phyloP scores from a whole-genome alignment of 2,329 filamentous ascomycete species.

The Aspergillus latus region DNA sequence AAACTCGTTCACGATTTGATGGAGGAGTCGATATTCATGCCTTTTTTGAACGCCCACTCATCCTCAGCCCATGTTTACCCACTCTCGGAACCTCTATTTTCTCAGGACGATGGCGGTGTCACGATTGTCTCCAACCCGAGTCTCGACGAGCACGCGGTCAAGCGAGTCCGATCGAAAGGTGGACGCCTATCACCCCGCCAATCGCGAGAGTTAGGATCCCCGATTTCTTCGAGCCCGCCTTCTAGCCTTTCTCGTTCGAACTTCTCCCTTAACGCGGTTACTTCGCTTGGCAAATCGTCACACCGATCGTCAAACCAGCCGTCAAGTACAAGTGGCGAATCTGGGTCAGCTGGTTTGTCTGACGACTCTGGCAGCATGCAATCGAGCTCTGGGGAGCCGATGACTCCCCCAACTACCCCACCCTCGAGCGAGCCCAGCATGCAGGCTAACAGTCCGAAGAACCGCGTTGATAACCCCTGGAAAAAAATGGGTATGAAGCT shows the following conservation, averaged over 20 bases:
- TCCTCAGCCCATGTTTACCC: slow-evolving; percentile 49
- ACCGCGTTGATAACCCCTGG: slow-evolving; percentile 50
- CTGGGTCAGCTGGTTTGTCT: slow-evolving; percentile 39
- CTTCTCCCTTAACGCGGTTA: slow-evolving; percentile 33
- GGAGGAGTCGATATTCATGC: slow-evolving; percentile 92
- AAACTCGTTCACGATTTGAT: slow-evolving; percentile 91
- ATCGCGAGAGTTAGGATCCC: slow-evolving; percentile 33
- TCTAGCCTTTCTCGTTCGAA: slow-evolving; percentile 31
- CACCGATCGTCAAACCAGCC: slow-evolving; percentile 38
- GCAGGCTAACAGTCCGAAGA: slow-evolving; percentile 39
- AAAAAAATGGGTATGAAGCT: slow-evolving; percentile 55
- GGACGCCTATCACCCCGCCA: slow-evolving; percentile 34
- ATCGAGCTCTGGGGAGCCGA: slow-evolving; percentile 45
- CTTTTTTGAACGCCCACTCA: slow-evolving; percentile 74
- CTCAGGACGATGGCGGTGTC: slow-evolving; percentile 38
- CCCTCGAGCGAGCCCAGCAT: slow-evolving; percentile 45
- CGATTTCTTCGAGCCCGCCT: slow-evolving; percentile 24
- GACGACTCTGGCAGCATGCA: slow-evolving; percentile 48
- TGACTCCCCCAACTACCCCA: slow-evolving; percentile 54
- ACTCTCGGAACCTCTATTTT: slow-evolving; percentile 45
- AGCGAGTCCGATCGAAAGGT: slow-evolving; percentile 28
- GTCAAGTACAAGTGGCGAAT: slow-evolving; percentile 41
- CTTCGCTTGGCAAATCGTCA: slow-evolving; percentile 35
- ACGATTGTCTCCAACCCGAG: slow-evolving; percentile 31
- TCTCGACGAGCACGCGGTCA: slow-evolving; percentile 32